phyloP scores from a whole-genome alignment of 345 rosid genomes.

The Linum usitatissimum region DNA sequence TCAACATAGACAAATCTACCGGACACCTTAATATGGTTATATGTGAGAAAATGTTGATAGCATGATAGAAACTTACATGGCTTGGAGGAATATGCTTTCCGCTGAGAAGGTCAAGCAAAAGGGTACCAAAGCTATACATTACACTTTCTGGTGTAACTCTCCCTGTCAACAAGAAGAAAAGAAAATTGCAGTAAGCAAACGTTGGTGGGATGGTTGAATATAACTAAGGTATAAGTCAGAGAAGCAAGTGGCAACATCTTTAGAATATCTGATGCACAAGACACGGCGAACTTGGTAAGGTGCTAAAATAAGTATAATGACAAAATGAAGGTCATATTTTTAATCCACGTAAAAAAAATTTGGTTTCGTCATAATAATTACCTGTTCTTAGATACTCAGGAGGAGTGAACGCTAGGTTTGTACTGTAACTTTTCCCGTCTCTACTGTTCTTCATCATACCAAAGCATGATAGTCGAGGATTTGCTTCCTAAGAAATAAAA shows the following conservation, averaged over 20 bases:
- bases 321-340: not conserved
- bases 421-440: constrained; percentile 6
- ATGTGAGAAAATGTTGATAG: not conserved
- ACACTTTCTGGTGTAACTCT: constrained; percentile 7
- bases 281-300: too few species aligned
- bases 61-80: constrained; percentile 1
- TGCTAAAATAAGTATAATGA: not conserved
- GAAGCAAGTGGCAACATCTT: not conserved
- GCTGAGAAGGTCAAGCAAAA: constrained; percentile 6
- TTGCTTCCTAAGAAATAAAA: not conserved
- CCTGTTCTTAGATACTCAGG: constrained; percentile 7
- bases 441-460: constrained; percentile 7
- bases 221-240: not conserved
- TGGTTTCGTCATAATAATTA: not conserved
- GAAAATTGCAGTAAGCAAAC: not conserved
- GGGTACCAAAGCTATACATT: constrained; percentile 2
- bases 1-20: not conserved
- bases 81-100: constrained; percentile 4
- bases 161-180: not conserved
- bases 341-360: not conserved
- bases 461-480: constrained; percentile 2
- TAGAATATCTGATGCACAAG: too few species aligned
- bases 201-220: not conserved
- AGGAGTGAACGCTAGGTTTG: constrained; percentile 7
- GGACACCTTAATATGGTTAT: not conserved